phyloP scores from a whole-genome alignment of 2,329 filamentous ascomycete genomes.

The Fusarium irregulare region DNA sequence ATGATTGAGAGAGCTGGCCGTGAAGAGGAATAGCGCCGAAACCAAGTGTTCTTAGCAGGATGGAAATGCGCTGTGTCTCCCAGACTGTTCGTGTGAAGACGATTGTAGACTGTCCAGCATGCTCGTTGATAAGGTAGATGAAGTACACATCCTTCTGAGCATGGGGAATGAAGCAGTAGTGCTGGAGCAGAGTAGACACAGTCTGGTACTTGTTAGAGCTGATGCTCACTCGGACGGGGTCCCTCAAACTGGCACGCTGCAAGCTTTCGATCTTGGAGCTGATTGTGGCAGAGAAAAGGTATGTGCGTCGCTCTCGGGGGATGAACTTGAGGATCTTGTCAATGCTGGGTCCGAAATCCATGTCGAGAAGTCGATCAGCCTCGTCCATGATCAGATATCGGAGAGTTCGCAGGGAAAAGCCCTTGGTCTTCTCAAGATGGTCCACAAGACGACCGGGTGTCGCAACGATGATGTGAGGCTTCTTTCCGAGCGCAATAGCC shows the following conservation, averaged over 20 bases:
- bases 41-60: constrained; percentile 84
- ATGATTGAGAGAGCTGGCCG: constrained; percentile 88
- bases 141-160: constrained; percentile 91
- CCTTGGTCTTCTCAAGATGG: constrained; percentile 96
- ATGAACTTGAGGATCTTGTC: constrained; percentile 94
- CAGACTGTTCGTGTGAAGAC: constrained; percentile 93
- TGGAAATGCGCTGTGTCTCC: constrained; percentile 86
- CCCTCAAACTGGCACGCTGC: constrained; percentile 87
- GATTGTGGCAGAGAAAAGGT: constrained; percentile 95
- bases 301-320: constrained; percentile 81
- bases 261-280: constrained; percentile 92
- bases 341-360: constrained; percentile 92
- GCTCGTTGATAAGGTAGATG: constrained; percentile 86
- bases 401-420: constrained; percentile 83
- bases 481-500: constrained; percentile 91
- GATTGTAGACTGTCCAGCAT: constrained; percentile 85
- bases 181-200: constrained; percentile 87
- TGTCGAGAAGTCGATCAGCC: constrained; percentile 89
- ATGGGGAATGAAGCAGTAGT: constrained; percentile 87
- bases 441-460: constrained; percentile 91
- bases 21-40: constrained; percentile 94
- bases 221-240: constrained; percentile 85
- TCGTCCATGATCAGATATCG: constrained; percentile 97
- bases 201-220: constrained; percentile 89
- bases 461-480: constrained; percentile 92